phyloP scores from a whole-genome alignment of 345 rosid species.

The Citrus sinensis region DVS_A1.0 CM039163.1:8654001-8654500 shows the following conservation, averaged over 20 bases:
- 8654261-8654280: slow-evolving; percentile 21
- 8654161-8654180: slow-evolving; percentile 7
- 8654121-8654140: slow-evolving; percentile 28
- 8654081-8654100: slow-evolving; percentile 8
- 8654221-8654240: slow-evolving; percentile 14
- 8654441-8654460: slow-evolving; percentile 67
- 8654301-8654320: slow-evolving; percentile 36
- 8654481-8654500: neutral
- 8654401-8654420: slow-evolving; percentile 33
- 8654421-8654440: slow-evolving; percentile 43
- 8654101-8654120: slow-evolving; percentile 30
- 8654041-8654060: slow-evolving; percentile 13
- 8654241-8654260: slow-evolving; percentile 15
- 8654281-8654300: slow-evolving; percentile 46
- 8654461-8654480: slow-evolving; percentile 42
- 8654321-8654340: slow-evolving; percentile 54
- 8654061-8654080: slow-evolving; percentile 21
- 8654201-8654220: slow-evolving; percentile 16
- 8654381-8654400: slow-evolving; percentile 49
- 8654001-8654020: slow-evolving; percentile 39
- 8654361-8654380: slow-evolving; percentile 52
- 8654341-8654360: slow-evolving; percentile 41
- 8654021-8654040: slow-evolving; percentile 14
- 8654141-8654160: slow-evolving; percentile 17
- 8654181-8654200: slow-evolving; percentile 23